Evolutionary conservation across 345 rosid species (phyloP).

Genomic region (Balakata baccata): DNA sequence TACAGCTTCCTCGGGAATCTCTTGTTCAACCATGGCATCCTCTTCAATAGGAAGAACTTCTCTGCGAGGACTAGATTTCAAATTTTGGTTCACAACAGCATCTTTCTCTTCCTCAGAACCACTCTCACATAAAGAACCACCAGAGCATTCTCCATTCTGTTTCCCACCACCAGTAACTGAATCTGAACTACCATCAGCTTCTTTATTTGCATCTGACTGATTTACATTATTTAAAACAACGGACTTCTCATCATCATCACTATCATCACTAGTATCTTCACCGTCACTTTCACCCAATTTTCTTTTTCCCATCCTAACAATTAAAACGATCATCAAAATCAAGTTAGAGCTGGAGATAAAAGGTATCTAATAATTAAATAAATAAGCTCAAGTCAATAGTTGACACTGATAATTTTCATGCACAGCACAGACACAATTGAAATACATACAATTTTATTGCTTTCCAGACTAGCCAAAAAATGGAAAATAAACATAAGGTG

Average conservation of each 20-base stretch:
- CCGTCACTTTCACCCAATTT: slow-evolving; percentile 62
- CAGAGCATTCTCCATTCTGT: slow-evolving; percentile 37
- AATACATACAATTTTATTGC: background rate
- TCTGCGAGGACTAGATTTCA: slow-evolving; percentile 21
- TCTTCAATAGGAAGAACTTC: slow-evolving; percentile 24
- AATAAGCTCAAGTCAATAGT: background rate
- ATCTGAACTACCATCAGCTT: slow-evolving; percentile 52
- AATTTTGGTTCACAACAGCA: slow-evolving; percentile 21
- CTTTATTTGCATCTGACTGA: slow-evolving; percentile 43
- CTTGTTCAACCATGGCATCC: slow-evolving; percentile 27
- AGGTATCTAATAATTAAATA: background rate
- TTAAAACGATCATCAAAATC: background rate
- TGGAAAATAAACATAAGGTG: background rate
- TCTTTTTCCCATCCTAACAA: slow-evolving; percentile 78
- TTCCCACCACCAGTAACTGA: slow-evolving; percentile 50
- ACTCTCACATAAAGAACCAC: slow-evolving; percentile 40
- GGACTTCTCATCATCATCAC: slow-evolving; percentile 55
- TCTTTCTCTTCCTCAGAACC: slow-evolving; percentile 67
- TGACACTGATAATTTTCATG: background rate
- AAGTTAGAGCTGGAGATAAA: background rate
- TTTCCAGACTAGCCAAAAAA: background rate
- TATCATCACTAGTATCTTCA: slow-evolving; percentile 42
- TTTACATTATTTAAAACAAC: slow-evolving; percentile 44
- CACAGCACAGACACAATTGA: background rate
- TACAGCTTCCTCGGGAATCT: slow-evolving; percentile 20